Evolutionary conservation across 2,329 filamentous ascomycete genomes (phyloP).

Genomic region (Fusarium tjaetaba): DNA sequence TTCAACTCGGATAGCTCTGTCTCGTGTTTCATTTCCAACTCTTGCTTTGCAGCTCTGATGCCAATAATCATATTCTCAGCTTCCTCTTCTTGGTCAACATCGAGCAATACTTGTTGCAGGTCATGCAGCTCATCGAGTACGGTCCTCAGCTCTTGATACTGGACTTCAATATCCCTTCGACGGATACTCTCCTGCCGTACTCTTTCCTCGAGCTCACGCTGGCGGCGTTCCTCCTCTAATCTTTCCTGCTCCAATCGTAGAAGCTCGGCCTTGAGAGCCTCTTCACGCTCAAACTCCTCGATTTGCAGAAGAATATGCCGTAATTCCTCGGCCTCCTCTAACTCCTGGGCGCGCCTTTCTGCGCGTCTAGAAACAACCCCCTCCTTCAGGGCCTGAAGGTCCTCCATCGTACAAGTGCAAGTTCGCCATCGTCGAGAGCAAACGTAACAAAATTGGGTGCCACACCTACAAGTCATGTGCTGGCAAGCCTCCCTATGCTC

Average conservation of each 20-base stretch:
- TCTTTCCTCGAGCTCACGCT: conserved; percentile 52
- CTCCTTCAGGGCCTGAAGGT: conserved; percentile 55
- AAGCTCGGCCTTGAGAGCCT: conserved; percentile 54
- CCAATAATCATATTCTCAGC: conserved; percentile 40
- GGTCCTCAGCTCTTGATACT: conserved; percentile 51
- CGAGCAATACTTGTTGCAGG: conserved; percentile 53
- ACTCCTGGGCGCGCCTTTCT: conserved; percentile 48
- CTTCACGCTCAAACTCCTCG: conserved; percentile 59
- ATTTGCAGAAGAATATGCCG: conserved; percentile 56
- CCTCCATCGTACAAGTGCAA: conserved; percentile 68
- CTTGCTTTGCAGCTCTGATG: conserved; percentile 38
- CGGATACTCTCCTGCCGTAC: conserved; percentile 53
- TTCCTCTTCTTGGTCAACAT: conserved; percentile 52
- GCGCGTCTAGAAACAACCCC: conserved; percentile 49
- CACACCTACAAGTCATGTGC: conserved; percentile 88
- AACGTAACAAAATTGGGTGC: conserved; percentile 85
- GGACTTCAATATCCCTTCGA: conserved; percentile 50
- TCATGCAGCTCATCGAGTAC: conserved; percentile 54
- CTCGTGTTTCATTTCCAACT: conserved; percentile 49
- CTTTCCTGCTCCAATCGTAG: conserved; percentile 52
- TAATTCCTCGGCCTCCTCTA: conserved; percentile 48
- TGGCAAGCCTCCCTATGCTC: conserved; percentile 84
- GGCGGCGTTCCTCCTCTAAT: conserved; percentile 50
- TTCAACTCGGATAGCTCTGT: conserved; percentile 46
- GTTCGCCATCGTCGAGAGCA: conserved; percentile 78